These are phyloP conservation scores for Pleodorina starrii DNA, from an alignment of 139 green algal genomes.

Conservation along the genomic window DNA sequence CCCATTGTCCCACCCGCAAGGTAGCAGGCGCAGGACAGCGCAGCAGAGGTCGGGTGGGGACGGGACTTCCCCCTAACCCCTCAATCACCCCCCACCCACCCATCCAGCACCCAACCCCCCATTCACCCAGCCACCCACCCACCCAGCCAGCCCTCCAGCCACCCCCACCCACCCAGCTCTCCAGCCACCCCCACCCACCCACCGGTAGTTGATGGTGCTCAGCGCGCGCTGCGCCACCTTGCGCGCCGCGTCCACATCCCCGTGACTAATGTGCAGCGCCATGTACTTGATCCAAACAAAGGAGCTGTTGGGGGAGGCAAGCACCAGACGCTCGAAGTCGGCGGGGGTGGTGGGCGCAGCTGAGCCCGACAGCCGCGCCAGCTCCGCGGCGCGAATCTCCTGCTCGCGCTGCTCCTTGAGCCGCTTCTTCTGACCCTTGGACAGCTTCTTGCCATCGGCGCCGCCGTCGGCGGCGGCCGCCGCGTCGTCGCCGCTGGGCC, in stretches of 20 bases:
- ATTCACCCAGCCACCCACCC: too few species aligned
- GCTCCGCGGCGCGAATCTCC: conserved; percentile 62
- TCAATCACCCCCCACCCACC: too few species aligned
- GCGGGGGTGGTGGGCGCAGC: conserved; percentile 70
- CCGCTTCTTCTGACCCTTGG: conserved; percentile 76
- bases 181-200: too few species aligned
- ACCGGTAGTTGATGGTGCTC: conserved; percentile 85
- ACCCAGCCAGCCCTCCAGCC: too few species aligned
- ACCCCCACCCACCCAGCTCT: too few species aligned
- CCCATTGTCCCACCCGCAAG: too few species aligned
- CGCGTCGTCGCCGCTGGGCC: background rate
- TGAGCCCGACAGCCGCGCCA: conserved; percentile 50
- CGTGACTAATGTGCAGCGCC: conserved; percentile 88
- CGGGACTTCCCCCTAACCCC: too few species aligned
- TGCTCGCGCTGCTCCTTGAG: conserved; percentile 70
- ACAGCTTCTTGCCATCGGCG: conserved; percentile 50
- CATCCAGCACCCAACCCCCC: too few species aligned
- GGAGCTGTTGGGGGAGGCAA: conserved; percentile 83
- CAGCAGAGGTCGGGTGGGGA: too few species aligned
- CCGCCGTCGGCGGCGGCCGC: conserved; percentile 27
- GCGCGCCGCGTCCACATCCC: conserved; percentile 82
- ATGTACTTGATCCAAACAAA: conserved; percentile 98
- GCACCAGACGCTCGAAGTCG: conserved; percentile 90
- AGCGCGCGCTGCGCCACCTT: conserved; percentile 90
- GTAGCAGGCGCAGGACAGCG: too few species aligned